Percentiles rank a stretch among this genome's conserved stretches.
These are phyloP conservation scores for Euphrasia arctica DNA, from an alignment of 305 asterid genomes.

Conservation along the genomic window DNA sequence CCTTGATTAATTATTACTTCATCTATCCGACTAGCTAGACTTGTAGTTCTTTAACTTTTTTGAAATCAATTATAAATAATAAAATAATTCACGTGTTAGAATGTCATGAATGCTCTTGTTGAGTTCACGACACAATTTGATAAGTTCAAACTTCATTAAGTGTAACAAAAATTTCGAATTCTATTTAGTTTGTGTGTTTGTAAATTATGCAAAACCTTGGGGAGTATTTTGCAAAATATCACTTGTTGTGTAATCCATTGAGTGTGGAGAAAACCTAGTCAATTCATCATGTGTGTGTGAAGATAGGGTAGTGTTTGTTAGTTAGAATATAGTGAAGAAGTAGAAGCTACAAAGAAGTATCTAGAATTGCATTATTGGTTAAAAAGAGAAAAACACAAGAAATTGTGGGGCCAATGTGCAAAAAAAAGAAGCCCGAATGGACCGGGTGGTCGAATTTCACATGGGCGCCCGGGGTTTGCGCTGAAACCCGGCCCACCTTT, in stretches of 20 bases:
- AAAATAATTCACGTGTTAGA: too few species aligned
- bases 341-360: slow-evolving; percentile 13
- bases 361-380: slow-evolving; percentile 17
- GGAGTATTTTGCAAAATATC: too few species aligned
- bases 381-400: background rate
- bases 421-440: slow-evolving; percentile 48
- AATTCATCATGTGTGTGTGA: background rate
- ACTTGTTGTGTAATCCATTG: background rate
- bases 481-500: slow-evolving; percentile 49
- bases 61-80: too few species aligned
- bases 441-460: slow-evolving; percentile 61
- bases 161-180: background rate
- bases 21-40: background rate
- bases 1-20: background rate
- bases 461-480: slow-evolving; percentile 63
- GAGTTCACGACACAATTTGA: too few species aligned
- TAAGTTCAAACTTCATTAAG: too few species aligned
- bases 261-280: slow-evolving; percentile 15
- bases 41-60: too few species aligned
- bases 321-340: background rate
- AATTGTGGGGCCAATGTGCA: slow-evolving; percentile 21
- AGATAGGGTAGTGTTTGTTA: background rate
- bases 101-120: too few species aligned
- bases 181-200: background rate
- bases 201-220: background rate